Evolutionary conservation across 768 basidiomycete genomes (phyloP), one percentile per base, ranked within the genome.

Genomic region (Leccinum aurantiacum): DNA sequence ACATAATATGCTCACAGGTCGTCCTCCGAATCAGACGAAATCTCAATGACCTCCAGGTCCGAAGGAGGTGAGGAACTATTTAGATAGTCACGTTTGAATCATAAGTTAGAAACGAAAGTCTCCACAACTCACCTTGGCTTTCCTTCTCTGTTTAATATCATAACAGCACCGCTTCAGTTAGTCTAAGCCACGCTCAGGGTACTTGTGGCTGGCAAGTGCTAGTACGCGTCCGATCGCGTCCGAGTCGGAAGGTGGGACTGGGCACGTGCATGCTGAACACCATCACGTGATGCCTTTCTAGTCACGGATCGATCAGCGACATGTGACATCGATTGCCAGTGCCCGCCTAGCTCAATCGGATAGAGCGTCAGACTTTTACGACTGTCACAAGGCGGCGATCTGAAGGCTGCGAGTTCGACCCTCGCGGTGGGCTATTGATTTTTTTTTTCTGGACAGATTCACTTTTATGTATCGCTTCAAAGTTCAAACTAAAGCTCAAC

Each of bases 341-440:
- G 25, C 81, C 82, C 79, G 81, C 81, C 81, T 83, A 84, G 82
- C 81, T 84, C 82, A 82, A 82, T 82, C 80, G 81, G 81, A 82
- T 83, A 82, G 82, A 84, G 81, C 81, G 81, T 82, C 81, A 84
- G 81, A 82, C 82, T 82, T 79, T 82, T 83, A 83, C 65, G 57
- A 60, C 65, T 68, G 71, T 69, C 68, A 55, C 70, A 72, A 70
- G 66, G 80, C 77, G 79, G 80, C 77, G 73, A 87, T 88, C 86
- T 88, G 84, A 88, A 88, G 86, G 86, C 84, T 88, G 86, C 86
- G 86, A 85, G 86, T 88, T 88, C 86, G 86, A 88, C 80, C 86
- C 86, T 85, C 86, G 86, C 86, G 86, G 84, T 86, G 86, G 86
- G 85, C 86, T 87, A 84, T 29, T 3, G 11, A 11, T 1, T 24